A percentile compares a stretch with the other conserved stretches of the same genome.
phyloP scores from a whole-genome alignment of 495 filamentous ascomycete genomes.

The Trichocladium uniseriatum region DNA sequence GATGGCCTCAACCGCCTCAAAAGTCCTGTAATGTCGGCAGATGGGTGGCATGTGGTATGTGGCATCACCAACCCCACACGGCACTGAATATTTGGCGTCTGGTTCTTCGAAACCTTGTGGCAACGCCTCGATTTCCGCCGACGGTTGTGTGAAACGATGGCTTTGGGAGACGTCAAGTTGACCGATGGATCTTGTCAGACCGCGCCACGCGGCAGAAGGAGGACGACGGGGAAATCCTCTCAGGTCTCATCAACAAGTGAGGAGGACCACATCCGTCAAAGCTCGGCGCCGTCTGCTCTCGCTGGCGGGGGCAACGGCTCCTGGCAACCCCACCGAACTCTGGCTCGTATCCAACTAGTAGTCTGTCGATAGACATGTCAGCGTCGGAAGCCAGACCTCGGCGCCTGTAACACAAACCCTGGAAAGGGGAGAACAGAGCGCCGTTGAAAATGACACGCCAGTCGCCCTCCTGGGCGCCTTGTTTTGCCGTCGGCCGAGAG shows the following conservation, averaged over 20 bases:
- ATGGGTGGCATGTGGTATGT: background rate
- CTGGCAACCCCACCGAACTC: background rate
- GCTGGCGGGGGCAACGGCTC: background rate
- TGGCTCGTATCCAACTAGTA: background rate
- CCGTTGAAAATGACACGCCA: conserved; percentile 3
- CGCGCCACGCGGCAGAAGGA: conserved; percentile 9
- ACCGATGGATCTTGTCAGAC: conserved; percentile 5
- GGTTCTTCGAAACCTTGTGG: background rate
- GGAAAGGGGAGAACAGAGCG: background rate
- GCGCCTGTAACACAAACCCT: background rate
- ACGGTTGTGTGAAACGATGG: conserved; percentile 7
- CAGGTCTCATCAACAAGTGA: background rate
- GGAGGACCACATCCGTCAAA: background rate
- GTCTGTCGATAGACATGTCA: background rate
- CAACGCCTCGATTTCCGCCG: background rate
- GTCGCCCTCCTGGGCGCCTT: conserved; percentile 3
- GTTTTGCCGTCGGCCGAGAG: conserved; percentile 15
- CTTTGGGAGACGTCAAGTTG: conserved; percentile 4
- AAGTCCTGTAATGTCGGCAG: background rate
- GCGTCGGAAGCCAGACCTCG: conserved; percentile 1
- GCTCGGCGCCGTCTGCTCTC: background rate
- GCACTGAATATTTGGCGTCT: background rate
- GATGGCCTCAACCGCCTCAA: background rate
- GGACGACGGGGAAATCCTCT: background rate
- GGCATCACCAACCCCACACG: background rate